Percentiles rank a stretch among this genome's conserved stretches.
phyloP scores from a whole-genome alignment of 768 basidiomycete genomes.

The Pleurotus tuber-regium region DNA sequence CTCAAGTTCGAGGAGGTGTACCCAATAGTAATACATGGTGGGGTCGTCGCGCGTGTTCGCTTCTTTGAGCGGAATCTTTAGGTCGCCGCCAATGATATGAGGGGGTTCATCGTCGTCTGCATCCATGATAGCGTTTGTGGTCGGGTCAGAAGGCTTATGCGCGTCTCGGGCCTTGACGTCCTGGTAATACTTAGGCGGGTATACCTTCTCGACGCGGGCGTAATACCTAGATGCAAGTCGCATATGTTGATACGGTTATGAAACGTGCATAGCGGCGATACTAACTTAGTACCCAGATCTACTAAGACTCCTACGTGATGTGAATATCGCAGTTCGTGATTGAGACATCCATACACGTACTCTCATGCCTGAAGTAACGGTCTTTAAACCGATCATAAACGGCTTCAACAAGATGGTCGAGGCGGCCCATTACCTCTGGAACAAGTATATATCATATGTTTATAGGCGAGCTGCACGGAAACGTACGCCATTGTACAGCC shows the following conservation, averaged over 20 bases:
- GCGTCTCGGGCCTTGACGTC: slow-evolving; percentile 48
- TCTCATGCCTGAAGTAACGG: slow-evolving; percentile 89
- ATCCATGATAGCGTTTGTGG: slow-evolving; percentile 2
- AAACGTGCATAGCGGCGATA: slow-evolving; percentile 9
- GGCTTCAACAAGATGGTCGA: slow-evolving; percentile 93
- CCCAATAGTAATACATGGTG: slow-evolving; percentile 80
- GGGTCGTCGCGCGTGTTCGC: slow-evolving; percentile 76
- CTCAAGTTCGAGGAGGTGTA: slow-evolving; percentile 79
- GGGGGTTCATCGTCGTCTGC: slow-evolving; percentile 43
- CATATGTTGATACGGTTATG: slow-evolving; percentile 11
- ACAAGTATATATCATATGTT: slow-evolving; percentile 18
- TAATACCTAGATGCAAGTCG: slow-evolving; percentile 57
- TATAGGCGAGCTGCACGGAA: slow-evolving; percentile 19
- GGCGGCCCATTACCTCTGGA: slow-evolving; percentile 92
- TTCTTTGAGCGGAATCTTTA: slow-evolving; percentile 72
- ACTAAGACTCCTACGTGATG: slow-evolving; percentile 68
- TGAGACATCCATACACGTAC: slow-evolving; percentile 47
- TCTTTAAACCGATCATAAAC: slow-evolving; percentile 97
- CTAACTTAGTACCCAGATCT: slow-evolving; percentile 84
- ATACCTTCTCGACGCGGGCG: slow-evolving; percentile 76
- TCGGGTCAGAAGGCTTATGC: slow-evolving; percentile 33
- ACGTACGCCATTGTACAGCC: slow-evolving; percentile 97
- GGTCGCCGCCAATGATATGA: slow-evolving; percentile 77
- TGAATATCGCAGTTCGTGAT: background rate
- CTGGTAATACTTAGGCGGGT: slow-evolving; percentile 57